A percentile compares a stretch with the other conserved stretches of the same genome.
phyloP scores from a whole-genome alignment of 2,329 filamentous ascomycete species.

The Claviceps sp. region DNA sequence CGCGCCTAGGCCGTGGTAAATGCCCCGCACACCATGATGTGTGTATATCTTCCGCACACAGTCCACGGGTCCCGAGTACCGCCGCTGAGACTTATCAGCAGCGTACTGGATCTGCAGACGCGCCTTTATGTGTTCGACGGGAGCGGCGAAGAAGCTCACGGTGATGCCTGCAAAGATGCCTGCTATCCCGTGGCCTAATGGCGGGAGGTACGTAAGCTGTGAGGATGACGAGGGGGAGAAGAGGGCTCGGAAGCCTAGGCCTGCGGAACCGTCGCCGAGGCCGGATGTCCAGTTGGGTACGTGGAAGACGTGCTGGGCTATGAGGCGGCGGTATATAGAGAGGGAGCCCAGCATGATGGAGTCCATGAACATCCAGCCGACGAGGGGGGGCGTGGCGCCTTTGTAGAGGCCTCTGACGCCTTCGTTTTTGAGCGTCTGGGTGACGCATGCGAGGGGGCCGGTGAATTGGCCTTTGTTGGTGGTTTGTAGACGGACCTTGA shows the following conservation, averaged over 20 bases:
- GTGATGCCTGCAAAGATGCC: constrained; percentile 80
- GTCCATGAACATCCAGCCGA: constrained; percentile 99
- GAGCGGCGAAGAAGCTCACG: constrained; percentile 84
- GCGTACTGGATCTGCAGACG: constrained; percentile 90
- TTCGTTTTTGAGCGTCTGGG: constrained; percentile 76
- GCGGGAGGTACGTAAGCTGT: constrained; percentile 42
- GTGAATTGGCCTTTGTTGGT: constrained; percentile 63
- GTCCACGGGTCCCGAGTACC: constrained; percentile 82
- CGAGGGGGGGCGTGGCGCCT: constrained; percentile 77
- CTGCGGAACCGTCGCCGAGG: constrained; percentile 9
- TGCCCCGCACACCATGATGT: constrained; percentile 61
- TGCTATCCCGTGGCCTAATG: constrained; percentile 73
- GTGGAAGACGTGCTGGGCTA: constrained; percentile 69
- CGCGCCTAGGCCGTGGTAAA: constrained; percentile 76
- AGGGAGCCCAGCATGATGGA: constrained; percentile 78
- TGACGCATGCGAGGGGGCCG: constrained; percentile 73
- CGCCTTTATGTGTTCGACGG: constrained; percentile 90
- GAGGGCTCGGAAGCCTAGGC: constrained; percentile 8
- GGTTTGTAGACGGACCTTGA: constrained; percentile 93
- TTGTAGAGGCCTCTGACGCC: constrained; percentile 83
- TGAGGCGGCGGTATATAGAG: constrained; percentile 73
- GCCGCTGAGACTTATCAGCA: constrained; percentile 57
- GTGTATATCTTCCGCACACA: constrained; percentile 57
- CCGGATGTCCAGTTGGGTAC: constrained; percentile 21
- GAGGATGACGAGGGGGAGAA: background rate